Evolutionary conservation across 2,329 filamentous ascomycete genomes (phyloP), one percentile per base, ranked within the genome.

Genomic region (Berkeleyomyces basicola): DNA sequence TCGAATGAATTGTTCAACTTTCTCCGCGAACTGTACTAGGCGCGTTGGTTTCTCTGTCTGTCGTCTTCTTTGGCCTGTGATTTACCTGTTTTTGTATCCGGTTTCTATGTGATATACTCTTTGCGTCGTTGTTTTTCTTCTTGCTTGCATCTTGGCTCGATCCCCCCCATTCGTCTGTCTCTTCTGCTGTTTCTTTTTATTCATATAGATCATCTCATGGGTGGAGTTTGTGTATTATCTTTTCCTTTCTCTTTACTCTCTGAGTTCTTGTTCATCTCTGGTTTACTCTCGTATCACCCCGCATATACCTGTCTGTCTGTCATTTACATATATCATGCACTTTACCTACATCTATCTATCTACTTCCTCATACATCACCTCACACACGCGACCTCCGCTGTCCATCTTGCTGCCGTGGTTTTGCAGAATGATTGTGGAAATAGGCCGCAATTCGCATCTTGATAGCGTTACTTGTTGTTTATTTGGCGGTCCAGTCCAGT

Each of bases 1-100:
- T 51, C 58, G 46, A 43, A 61, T 3, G 63, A 65, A 40, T 33
- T 62, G 57, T 65, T 63, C 36, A 62, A 42, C 33, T 63, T 60
- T 39, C 42, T 62, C 43, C 61, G 55, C 36, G 58, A 60, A 47
- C 58, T 62, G 39, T 62, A 65, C 46, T 62, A 58, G 40, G 33
- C 42, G 36, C 10, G 59, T 43, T 31, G 16, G 14, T 5, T 58
- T 58, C 7, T 58, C 33, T 16, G 3, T 33, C 42, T 36, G n/a
- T 42, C 37, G 42, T 55, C 10, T 53, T 43, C 47, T 10, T 57
- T 42, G 43, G 23, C 40, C 37, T 63, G 36, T 44, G n/a, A 6
- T 49, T 23, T 49, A 23, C 23, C 49, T 59, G 53, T 55, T 31
- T 51, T 33, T 43, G 33, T 43, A 47, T 63, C 47, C 33, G 42